Evolutionary conservation across 2,329 filamentous ascomycete species (phyloP), one percentile per base, ranked within the genome.

Genomic region (Periconia digitata): DNA sequence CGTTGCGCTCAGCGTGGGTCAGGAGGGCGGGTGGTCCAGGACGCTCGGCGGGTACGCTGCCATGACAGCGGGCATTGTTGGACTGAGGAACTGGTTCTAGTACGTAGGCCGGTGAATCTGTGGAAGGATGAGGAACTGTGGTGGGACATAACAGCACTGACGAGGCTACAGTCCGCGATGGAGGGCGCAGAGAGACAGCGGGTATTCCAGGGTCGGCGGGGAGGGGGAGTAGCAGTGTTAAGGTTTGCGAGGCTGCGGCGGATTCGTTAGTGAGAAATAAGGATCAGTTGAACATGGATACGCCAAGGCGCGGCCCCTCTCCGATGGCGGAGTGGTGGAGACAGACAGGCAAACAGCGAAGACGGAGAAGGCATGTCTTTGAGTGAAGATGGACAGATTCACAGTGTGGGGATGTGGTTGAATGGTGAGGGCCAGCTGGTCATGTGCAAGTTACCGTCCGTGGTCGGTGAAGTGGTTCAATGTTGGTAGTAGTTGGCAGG

Each of bases 1-100:
- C 16, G 69, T 83, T 13, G 80, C 77, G 7, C 57, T 84, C 51
- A 71, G 73, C 23, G 75, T 81, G 0, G 82, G 82, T 1, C 82
- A 85, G 66, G 70, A 70, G 7, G 70, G 66, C 3, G 66, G 67
- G 1, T 84, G 80, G 82, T 75, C 79, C 27, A 74, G 67, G 46
- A 53, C 82, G 52, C 62, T 84, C 40, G 78, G 74, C 0, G 69
- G 69, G 8, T 84, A 79, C 64, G 80, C 80, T 1, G 72, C 76
- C 1, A 76, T 74, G 15, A 74, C 74, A 32, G 81, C 78, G 23
- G 79, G 73, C 2, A 78, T 84, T 57, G 79, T 84, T 8, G 76
- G 69, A 1, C 66, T 72, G 43, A 80, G 66, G 66, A 84, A 84
- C 54, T 74, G 72, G 55, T 42, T 41, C 29, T 46, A 42, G 38